These are phyloP conservation scores for Serendipita indica DNA, from an alignment of 768 basidiomycete genomes.

Conservation along the genomic window DNA sequence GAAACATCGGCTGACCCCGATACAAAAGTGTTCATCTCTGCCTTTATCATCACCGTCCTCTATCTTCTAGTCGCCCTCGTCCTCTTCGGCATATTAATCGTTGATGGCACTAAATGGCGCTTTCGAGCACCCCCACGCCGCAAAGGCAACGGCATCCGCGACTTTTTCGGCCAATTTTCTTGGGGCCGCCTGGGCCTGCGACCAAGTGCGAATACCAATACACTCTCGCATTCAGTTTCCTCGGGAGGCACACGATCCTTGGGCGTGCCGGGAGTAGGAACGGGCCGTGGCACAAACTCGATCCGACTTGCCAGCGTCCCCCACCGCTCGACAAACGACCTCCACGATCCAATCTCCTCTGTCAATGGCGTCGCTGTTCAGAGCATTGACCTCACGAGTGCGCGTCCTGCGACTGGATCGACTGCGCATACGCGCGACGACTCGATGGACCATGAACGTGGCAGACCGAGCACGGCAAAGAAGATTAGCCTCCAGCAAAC, in stretches of 20 bases:
- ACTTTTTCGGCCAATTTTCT: conserved; percentile 2
- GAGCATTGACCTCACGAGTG: neutral
- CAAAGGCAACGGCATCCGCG: neutral
- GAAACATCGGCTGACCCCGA: neutral
- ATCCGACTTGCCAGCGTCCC: conserved; percentile 1
- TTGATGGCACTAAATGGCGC: neutral
- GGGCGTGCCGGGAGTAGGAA: neutral
- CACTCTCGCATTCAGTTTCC: neutral
- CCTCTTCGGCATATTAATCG: conserved; percentile 1
- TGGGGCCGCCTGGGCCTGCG: neutral
- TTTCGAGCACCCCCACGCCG: neutral
- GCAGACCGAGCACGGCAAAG: neutral
- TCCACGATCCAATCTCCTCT: neutral
- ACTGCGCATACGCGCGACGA: neutral
- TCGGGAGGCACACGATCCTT: neutral
- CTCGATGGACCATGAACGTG: neutral
- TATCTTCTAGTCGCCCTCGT: conserved; percentile 9
- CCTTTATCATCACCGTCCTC: conserved; percentile 3
- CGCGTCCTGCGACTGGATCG: neutral
- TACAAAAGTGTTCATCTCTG: conserved; percentile 1
- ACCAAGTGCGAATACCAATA: neutral
- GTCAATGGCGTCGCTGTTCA: neutral
- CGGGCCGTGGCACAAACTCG: neutral
- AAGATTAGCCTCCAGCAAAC: neutral
- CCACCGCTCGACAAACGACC: neutral